Conservation (phyloP, 768 basidiomycete genomes). For the Termitomyces sp. region DNA sequence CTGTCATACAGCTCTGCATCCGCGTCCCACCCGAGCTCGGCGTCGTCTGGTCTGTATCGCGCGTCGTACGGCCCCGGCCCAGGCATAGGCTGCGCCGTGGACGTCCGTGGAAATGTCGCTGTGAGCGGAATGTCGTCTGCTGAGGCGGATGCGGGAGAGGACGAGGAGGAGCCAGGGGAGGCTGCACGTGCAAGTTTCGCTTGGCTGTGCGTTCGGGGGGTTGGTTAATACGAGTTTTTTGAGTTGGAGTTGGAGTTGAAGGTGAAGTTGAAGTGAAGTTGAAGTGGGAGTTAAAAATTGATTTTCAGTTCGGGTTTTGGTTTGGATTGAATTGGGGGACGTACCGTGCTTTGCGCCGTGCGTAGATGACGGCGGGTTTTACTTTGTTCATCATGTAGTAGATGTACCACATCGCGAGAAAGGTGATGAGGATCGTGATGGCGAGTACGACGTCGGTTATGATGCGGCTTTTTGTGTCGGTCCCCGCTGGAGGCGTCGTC, state of each 20-base stretch:
- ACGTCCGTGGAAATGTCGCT: slow-evolving; percentile 17
- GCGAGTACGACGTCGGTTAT: slow-evolving; percentile 66
- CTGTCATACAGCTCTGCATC: slow-evolving; percentile 6
- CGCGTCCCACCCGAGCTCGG: slow-evolving; percentile 4
- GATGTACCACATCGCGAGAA: slow-evolving; percentile 83
- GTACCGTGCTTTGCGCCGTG: slow-evolving; percentile 65
- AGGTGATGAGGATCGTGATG: slow-evolving; percentile 64
- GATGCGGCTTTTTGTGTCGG: slow-evolving; percentile 47
- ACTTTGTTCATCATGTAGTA: slow-evolving; percentile 60
- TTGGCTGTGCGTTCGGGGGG: too few species aligned
- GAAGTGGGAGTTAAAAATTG: too few species aligned
- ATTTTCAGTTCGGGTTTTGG: too few species aligned
- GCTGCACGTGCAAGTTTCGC: slow-evolving; percentile 35
- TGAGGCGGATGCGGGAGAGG: slow-evolving; percentile 17
- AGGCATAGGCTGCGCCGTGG: background rate
- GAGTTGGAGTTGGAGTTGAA: too few species aligned
- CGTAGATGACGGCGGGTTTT: slow-evolving; percentile 65
- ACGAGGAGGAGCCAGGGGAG: slow-evolving; percentile 10
- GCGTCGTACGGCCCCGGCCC: too few species aligned
- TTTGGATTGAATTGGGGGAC: background rate
- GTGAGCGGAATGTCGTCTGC: slow-evolving; percentile 32
- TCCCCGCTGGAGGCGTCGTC: slow-evolving; percentile 19
- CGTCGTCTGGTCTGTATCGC: background rate
- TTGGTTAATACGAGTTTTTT: too few species aligned
- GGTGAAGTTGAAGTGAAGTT: too few species aligned